phyloP scores from a whole-genome alignment of 345 rosid species.

The Noccaea bulbosa region DNA sequence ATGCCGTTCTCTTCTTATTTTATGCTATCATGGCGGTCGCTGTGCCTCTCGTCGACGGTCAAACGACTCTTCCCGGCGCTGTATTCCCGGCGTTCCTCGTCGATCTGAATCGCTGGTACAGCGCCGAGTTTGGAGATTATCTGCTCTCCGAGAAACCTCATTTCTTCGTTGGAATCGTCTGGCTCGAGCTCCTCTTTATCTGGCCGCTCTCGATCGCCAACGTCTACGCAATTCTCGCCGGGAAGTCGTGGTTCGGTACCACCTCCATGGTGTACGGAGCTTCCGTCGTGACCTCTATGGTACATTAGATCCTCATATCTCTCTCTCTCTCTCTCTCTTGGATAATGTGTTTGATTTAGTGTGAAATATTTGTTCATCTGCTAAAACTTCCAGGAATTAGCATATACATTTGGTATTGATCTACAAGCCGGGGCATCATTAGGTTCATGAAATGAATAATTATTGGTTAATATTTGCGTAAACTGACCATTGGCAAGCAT shows the following conservation, averaged over 20 bases:
- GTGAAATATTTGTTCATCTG: background rate
- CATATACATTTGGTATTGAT: background rate
- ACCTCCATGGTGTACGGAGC: slow-evolving; percentile 72
- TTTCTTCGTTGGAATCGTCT: slow-evolving; percentile 66
- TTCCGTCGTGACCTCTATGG: slow-evolving; percentile 69
- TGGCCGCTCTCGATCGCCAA: slow-evolving; percentile 74
- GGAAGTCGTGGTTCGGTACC: slow-evolving; percentile 64
- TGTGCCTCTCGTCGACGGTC: slow-evolving; percentile 61
- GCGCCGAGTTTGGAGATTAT: slow-evolving; percentile 55
- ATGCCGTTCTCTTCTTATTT: slow-evolving; percentile 57
- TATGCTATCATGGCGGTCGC: slow-evolving; percentile 55
- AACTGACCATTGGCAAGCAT: background rate
- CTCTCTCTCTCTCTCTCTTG: background rate
- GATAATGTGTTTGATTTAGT: background rate
- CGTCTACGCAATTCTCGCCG: slow-evolving; percentile 55
- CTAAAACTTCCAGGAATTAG: background rate
- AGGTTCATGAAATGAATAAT: background rate
- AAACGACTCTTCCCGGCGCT: slow-evolving; percentile 50
- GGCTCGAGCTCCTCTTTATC: slow-evolving; percentile 66
- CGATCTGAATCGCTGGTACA: slow-evolving; percentile 51
- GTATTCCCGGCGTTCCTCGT: slow-evolving; percentile 57
- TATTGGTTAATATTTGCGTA: slow-evolving; percentile 2
- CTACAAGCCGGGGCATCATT: background rate
- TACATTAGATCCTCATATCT: slow-evolving; percentile 34
- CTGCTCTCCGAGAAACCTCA: slow-evolving; percentile 61